These are phyloP conservation scores for Aspergillus baeticus DNA, from an alignment of 495 filamentous ascomycete genomes.

Conservation along the genomic window DNA sequence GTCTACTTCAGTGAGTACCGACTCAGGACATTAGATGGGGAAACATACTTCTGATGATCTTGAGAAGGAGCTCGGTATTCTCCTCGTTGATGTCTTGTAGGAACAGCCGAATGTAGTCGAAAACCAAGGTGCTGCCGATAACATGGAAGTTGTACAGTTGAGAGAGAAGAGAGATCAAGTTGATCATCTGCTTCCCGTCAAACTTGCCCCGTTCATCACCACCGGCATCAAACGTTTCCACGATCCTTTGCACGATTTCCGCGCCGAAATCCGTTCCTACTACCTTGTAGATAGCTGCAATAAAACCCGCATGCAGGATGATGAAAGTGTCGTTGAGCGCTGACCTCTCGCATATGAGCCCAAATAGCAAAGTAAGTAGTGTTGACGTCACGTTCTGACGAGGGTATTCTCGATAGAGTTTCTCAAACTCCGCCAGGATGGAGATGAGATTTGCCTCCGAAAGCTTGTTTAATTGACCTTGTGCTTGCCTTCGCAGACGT, in stretches of 20 bases:
- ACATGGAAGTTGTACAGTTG: conserved; percentile 91
- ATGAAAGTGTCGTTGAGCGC: conserved; percentile 81
- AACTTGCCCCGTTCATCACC: conserved; percentile 39
- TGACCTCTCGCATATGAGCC: conserved; percentile 72
- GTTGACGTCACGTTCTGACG: conserved; percentile 81
- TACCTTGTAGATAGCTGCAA: conserved; percentile 81
- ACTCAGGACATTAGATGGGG: background rate
- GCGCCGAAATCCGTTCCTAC: conserved; percentile 87
- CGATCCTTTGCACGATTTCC: conserved; percentile 72
- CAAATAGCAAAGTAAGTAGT: conserved; percentile 69
- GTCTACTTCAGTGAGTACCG: conserved; percentile 28
- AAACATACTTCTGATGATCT: conserved; percentile 68
- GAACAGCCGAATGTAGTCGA: conserved; percentile 83
- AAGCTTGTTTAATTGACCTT: conserved; percentile 88
- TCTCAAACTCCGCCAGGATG: conserved; percentile 76
- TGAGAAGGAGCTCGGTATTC: conserved; percentile 89
- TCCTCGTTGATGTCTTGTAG: conserved; percentile 73
- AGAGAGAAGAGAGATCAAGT: conserved; percentile 80
- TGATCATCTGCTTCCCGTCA: conserved; percentile 67
- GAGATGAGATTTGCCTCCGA: conserved; percentile 85
- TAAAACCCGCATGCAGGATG: conserved; percentile 86
- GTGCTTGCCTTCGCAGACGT: conserved; percentile 72
- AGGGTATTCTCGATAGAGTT: conserved; percentile 76
- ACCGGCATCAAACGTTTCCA: conserved; percentile 61
- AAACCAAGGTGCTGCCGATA: conserved; percentile 76